Evolutionary conservation across 805 yeast species (phyloP).

Genomic region (Pichia kluyveri): DNA sequence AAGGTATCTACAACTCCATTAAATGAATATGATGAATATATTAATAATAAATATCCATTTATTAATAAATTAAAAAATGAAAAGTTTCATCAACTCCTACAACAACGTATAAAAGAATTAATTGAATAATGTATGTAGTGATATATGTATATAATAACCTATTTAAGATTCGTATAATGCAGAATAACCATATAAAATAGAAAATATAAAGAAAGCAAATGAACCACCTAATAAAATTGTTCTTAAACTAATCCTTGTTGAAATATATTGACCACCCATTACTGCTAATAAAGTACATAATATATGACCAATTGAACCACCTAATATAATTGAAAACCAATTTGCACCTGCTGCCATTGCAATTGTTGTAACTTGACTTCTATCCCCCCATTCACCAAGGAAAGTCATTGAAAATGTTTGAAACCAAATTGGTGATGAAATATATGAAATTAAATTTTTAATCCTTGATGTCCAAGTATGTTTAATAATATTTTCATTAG

Average conservation of each 20-base stretch:
- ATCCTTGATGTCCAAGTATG: slow-evolving; percentile 21
- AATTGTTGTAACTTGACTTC: slow-evolving; percentile 95
- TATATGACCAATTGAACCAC: slow-evolving; percentile 86
- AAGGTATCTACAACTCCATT: no score
- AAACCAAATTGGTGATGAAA: slow-evolving; percentile 84
- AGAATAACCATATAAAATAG: slow-evolving; percentile 69
- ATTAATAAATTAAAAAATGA: not conserved
- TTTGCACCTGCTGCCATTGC: slow-evolving; percentile 98
- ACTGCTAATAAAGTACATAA: slow-evolving; percentile 88
- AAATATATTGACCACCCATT: slow-evolving; percentile 83
- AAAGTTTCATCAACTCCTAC: not conserved
- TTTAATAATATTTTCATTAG: slow-evolving; percentile 17
- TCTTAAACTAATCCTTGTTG: slow-evolving; percentile 83
- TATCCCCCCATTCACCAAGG: slow-evolving; percentile 98
- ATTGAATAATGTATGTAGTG: not conserved
- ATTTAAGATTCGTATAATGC: slow-evolving; percentile 31
- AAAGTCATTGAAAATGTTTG: slow-evolving; percentile 95
- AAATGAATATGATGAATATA: slow-evolving; percentile 27
- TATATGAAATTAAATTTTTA: slow-evolving; percentile 46
- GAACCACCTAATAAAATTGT: slow-evolving; percentile 91
- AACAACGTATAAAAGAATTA: not conserved
- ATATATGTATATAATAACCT: no score
- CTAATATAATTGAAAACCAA: slow-evolving; percentile 80
- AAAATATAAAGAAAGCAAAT: slow-evolving; percentile 72
- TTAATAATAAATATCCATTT: slow-evolving; percentile 14